Evolutionary conservation across 495 filamentous ascomycete species (phyloP), one percentile per base, ranked within the genome.

Genomic region (Annulohypoxylon stygium): DNA sequence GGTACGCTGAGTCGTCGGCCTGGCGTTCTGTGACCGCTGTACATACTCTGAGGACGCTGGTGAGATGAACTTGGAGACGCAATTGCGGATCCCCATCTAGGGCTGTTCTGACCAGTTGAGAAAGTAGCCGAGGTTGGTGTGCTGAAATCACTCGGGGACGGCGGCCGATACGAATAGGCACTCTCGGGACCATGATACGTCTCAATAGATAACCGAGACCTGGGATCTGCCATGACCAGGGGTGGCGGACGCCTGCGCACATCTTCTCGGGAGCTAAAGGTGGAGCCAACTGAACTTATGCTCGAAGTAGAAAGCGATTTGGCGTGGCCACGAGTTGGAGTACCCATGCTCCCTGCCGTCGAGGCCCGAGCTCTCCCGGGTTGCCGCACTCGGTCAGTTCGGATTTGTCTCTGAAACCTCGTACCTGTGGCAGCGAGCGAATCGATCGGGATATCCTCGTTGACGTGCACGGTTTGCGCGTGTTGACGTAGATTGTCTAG

Each of bases 401-500:
- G 88, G 58, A 97, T 93, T 82, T 98, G 97, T 70, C 97, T 88
- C 78, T 98, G 95, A 78, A 97, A 98, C 23, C 95, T 85, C 26
- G 94, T 97, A 16, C 95, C 93, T 4, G 94, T 97, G 45, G 97
- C 97, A 6, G 96, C 97, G 10, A 98, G 86, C 7, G 97, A 98
- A 79, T 97, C 93, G 14, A 88, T 88, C 3, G 96, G 96, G 18
- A 98, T 99, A 55, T 97, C 95, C 78, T 98, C 97, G 81, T 98
- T 97, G 48, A 97, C 92, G 77, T 99, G 97, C 1, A 99, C 97
- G 0, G 97, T 99, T 77, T 97, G 97, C 14, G 96, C 97, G 83
- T 99, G 96, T 75, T 99, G 96, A 43, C 96, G 90, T 39, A 99
- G 85, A 74, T 99, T 99, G 80, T 99, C 96, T 39, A 99, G 88